phyloP scores from a whole-genome alignment of 2,329 filamentous ascomycete genomes.

The Trichoderma oligosporum region DNA sequence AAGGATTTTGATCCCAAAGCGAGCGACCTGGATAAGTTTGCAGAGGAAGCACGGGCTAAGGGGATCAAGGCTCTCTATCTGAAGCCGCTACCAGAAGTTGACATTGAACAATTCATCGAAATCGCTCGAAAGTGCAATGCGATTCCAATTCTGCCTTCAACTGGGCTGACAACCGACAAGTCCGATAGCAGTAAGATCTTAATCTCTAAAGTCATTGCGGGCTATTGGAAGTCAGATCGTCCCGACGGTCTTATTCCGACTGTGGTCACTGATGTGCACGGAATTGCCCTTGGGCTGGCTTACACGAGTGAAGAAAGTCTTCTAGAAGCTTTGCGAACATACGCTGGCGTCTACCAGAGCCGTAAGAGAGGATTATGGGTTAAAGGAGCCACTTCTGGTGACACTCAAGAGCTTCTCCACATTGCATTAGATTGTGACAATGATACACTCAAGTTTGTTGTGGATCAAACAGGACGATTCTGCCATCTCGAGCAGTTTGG shows the following conservation, averaged over 20 bases:
- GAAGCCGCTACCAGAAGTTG: slow-evolving; percentile 45
- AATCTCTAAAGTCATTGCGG: slow-evolving; percentile 68
- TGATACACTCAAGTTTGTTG: slow-evolving; percentile 86
- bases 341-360: slow-evolving; percentile 87
- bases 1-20: slow-evolving; percentile 47
- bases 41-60: slow-evolving; percentile 43
- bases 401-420: slow-evolving; percentile 83
- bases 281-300: slow-evolving; percentile 79
- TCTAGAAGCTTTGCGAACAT: slow-evolving; percentile 74
- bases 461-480: slow-evolving; percentile 87
- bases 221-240: slow-evolving; percentile 75
- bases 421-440: slow-evolving; percentile 89
- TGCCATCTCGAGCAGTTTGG: slow-evolving; percentile 90
- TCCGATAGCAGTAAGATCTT: slow-evolving; percentile 51
- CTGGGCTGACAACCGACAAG: slow-evolving; percentile 64
- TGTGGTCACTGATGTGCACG: slow-evolving; percentile 83
- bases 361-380: slow-evolving; percentile 94
- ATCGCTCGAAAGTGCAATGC: slow-evolving; percentile 50
- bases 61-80: slow-evolving; percentile 49
- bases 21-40: slow-evolving; percentile 41
- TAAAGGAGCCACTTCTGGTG: slow-evolving; percentile 91
- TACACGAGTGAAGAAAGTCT: slow-evolving; percentile 94
- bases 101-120: slow-evolving; percentile 46
- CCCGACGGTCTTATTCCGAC: slow-evolving; percentile 83
- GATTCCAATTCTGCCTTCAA: slow-evolving; percentile 72